phyloP scores from a whole-genome alignment of 805 yeast genomes.

The Candida saitoana region DNA sequence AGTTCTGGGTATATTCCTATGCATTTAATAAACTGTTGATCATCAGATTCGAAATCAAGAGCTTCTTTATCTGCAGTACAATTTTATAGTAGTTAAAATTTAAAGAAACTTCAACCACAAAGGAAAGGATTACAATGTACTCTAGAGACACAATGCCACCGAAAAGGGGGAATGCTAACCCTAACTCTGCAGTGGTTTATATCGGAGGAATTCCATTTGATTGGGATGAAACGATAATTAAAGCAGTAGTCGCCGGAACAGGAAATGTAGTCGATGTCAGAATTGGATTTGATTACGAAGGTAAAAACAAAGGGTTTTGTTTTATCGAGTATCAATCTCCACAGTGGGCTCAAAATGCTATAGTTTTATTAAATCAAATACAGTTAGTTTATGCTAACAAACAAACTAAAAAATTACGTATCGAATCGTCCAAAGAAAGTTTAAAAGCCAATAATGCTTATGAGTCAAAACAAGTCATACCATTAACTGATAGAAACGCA shows the following conservation, averaged over 20 bases:
- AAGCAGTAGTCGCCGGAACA: conserved; percentile 64
- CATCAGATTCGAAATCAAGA: not conserved
- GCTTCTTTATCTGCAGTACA: not conserved
- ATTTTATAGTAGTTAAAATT: too few species aligned
- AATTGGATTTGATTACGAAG: conserved; percentile 54
- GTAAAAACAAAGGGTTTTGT: conserved; percentile 63
- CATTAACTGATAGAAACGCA: conserved; percentile 37
- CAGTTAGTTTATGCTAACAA: conserved; percentile 27
- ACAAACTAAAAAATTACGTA: conserved; percentile 43
- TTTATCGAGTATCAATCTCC: conserved; percentile 56
- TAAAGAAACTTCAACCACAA: too few species aligned
- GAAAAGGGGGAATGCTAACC: conserved; percentile 1
- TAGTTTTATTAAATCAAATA: conserved; percentile 41
- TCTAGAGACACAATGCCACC: conserved; percentile 3
- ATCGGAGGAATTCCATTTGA: conserved; percentile 65
- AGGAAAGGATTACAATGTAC: too few species aligned
- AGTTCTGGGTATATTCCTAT: too few species aligned
- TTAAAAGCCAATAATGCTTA: conserved; percentile 33
- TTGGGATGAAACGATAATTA: conserved; percentile 63
- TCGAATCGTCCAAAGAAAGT: conserved; percentile 62
- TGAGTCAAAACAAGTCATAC: conserved; percentile 40
- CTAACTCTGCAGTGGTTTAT: conserved; percentile 45
- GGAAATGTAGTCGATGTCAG: conserved; percentile 69
- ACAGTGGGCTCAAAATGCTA: conserved; percentile 50
- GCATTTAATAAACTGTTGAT: too few species aligned